These are phyloP conservation scores for Leucoagaricus sp. DNA, from an alignment of 1,284 basidiomycete genomes.

Conservation along the genomic window DNA sequence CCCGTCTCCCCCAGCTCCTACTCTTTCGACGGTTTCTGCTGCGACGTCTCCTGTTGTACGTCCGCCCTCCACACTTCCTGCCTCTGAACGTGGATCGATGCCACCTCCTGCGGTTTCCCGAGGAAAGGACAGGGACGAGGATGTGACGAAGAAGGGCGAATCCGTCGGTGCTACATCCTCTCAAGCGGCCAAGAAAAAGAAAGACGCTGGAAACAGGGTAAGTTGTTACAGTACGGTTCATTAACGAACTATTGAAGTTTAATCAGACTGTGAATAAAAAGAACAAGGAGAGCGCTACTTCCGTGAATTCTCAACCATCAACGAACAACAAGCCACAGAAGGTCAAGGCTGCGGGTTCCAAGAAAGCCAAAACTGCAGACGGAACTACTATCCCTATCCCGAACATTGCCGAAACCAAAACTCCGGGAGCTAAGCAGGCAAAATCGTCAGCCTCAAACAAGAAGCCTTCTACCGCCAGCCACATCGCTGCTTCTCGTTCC, in stretches of 20 bases:
- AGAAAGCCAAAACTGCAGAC: constrained; percentile 20
- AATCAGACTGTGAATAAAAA: constrained; percentile 5
- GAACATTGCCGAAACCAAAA: constrained; percentile 44
- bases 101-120: constrained; percentile 48
- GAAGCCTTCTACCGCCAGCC: constrained; percentile 14
- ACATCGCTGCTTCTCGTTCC: constrained; percentile 45
- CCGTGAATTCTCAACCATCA: constrained; percentile 15
- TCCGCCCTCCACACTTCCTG: constrained; percentile 29
- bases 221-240: constrained; percentile 16
- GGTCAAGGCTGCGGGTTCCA: constrained; percentile 30
- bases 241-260: constrained; percentile 3
- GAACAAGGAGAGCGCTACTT: constrained; percentile 13
- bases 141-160: constrained; percentile 25
- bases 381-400: constrained; percentile 39
- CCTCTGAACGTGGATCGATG: constrained; percentile 55
- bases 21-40: constrained; percentile 21
- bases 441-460: constrained; percentile 31
- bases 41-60: constrained; percentile 23
- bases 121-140: constrained; percentile 27
- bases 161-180: constrained; percentile 20
- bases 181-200: constrained; percentile 45
- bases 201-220: constrained; percentile 46
- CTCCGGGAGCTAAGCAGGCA: constrained; percentile 33
- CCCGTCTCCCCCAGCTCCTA: constrained; percentile 15
- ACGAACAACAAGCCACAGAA: constrained; percentile 38